Conservation (phyloP, 2,329 filamentous ascomycete species). For the Sarocladium brachiariae region DNA sequence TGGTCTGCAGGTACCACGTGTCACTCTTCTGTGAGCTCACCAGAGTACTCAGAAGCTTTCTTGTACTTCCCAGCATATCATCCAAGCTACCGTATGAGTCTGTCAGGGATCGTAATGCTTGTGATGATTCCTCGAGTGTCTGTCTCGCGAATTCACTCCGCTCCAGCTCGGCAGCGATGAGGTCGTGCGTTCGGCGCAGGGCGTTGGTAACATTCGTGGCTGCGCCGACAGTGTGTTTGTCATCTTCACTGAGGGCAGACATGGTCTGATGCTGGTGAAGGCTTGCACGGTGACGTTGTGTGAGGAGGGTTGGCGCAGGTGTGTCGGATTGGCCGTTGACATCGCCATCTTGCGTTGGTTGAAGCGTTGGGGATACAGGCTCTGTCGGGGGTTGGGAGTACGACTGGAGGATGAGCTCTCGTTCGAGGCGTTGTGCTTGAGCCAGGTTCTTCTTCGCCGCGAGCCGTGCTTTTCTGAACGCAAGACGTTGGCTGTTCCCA, state of each 20-base stretch:
- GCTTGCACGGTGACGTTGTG: constrained; percentile 12
- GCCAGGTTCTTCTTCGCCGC: constrained; percentile 69
- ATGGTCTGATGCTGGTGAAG: constrained; percentile 28
- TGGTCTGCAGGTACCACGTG: constrained; percentile 93
- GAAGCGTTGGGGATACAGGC: constrained; percentile 22
- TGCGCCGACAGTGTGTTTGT: constrained; percentile 67
- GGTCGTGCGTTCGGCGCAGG: constrained; percentile 75
- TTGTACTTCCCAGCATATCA: constrained; percentile 65
- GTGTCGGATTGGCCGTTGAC: constrained; percentile 14
- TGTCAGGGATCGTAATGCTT: constrained; percentile 71
- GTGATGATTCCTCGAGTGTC: constrained; percentile 77
- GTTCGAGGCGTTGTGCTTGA: constrained; percentile 66
- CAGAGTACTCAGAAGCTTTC: constrained; percentile 69
- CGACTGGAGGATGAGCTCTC: constrained; percentile 65
- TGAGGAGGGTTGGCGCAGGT: constrained; percentile 18
- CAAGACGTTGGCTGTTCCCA: constrained; percentile 44
- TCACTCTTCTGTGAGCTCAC: constrained; percentile 89
- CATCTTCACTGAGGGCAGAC: constrained; percentile 49
- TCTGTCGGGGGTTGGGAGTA: constrained; percentile 41
- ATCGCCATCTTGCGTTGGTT: constrained; percentile 13
- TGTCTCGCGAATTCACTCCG: constrained; percentile 86
- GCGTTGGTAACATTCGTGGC: constrained; percentile 79
- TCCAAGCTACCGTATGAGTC: constrained; percentile 78
- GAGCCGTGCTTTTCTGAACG: constrained; percentile 78
- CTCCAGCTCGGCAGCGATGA: constrained; percentile 78